Evolutionary conservation across 1,284 basidiomycete genomes (phyloP), one percentile per base, ranked within the genome.

Genomic region (Golubevia sp.): DNA sequence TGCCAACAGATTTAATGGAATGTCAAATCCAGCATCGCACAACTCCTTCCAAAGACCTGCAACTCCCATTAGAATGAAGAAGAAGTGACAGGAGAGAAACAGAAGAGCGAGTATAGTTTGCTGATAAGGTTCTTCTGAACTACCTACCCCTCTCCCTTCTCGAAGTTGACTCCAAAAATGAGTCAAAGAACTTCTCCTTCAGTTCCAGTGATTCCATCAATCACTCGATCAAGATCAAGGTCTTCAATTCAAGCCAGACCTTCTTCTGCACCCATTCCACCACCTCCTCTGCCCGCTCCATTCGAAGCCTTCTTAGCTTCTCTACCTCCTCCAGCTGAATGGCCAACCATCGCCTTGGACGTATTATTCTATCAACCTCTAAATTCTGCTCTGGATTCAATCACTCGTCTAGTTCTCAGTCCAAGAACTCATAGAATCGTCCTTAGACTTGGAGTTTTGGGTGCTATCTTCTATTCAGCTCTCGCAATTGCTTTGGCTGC

Each of bases 351-450:
- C 48, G 20, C 70, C 2, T 24, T 75, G 1, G 62, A 72, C 11
- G 57, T 60, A 13, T 44, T 73, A 5, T 25, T 77, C 34, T 54
- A 73, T 1, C 68, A 66, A 1, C 76, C 76, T 20, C 49, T 74
- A 7, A 51, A 63, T n/a, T 44, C 64, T 24, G 58, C 73, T 27
- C 48, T 68, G 7, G 24, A 38, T 30, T 57, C 57, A 26, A 66
- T 74, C 7, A 51, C 70, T 34, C 69, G 72, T 38, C 53, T 81
- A 51, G 67, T 81, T 48, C 55, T 71, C 26, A 79, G 75, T 7
- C 80, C 76, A 1, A 64, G 65, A 7, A 77, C 79, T 2, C 77
- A 83, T 54, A 71, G 80, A n/a, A 57, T 82, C 24, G 59, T 82
- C 0, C 61, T 83, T 5, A 73, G 80, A 5, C 62, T 76, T 7